Conservation (phyloP, 176 grass and related monocot genomes). For the Saccharum spontaneum region DNA sequence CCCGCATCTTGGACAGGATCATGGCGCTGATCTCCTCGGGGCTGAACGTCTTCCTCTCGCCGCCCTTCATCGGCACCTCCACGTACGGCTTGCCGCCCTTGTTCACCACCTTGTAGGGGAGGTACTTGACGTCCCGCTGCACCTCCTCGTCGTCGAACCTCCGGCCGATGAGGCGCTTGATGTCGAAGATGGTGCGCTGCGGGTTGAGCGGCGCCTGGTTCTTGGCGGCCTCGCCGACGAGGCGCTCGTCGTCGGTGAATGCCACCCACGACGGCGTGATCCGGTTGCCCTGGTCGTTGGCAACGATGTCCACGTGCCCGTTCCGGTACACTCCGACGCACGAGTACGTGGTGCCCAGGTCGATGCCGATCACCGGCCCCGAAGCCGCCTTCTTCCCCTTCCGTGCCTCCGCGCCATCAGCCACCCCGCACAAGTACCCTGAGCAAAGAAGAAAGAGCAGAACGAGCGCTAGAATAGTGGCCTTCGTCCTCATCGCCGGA, state of each 20-base stretch:
- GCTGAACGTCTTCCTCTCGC: constrained; percentile 60
- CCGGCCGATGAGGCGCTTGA: constrained; percentile 73
- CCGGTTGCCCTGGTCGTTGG: constrained; percentile 44
- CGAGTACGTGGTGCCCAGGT: constrained; percentile 46
- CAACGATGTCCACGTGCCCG: constrained; percentile 49
- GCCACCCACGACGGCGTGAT: constrained; percentile 84
- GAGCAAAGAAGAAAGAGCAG: constrained; percentile 17
- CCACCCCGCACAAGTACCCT: neutral
- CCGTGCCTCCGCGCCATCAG: neutral
- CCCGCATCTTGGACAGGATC: constrained; percentile 42
- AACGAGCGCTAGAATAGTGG: neutral
- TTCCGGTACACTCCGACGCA: constrained; percentile 51
- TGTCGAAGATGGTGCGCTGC: constrained; percentile 62
- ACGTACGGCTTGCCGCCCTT: constrained; percentile 66
- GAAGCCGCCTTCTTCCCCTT: neutral
- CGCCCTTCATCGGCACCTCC: constrained; percentile 60
- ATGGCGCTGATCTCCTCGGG: constrained; percentile 86
- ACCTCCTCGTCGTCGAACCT: constrained; percentile 69
- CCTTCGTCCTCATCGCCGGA: neutral
- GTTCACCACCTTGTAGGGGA: constrained; percentile 79
- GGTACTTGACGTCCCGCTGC: constrained; percentile 57
- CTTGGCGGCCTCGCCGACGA: constrained; percentile 79
- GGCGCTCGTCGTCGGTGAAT: constrained; percentile 66
- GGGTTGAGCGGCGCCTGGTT: constrained; percentile 65
- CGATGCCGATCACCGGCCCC: constrained; percentile 37